These are phyloP conservation scores for Barnettozyma sucrosica DNA, from an alignment of 805 yeast species.

Conservation along the genomic window DNA sequence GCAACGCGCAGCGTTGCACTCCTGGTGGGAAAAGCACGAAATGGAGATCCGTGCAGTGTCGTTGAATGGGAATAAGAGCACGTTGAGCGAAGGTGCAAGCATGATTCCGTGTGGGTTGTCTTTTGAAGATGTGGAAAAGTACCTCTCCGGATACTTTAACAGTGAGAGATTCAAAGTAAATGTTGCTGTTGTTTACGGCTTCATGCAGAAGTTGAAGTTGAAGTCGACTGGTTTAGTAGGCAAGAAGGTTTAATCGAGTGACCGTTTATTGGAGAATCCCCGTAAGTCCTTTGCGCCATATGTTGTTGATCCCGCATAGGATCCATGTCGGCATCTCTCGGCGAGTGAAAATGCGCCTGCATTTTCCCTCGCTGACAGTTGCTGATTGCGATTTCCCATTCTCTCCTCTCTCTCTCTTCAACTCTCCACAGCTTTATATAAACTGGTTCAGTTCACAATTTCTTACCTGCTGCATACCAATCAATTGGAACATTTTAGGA, in stretches of 20 bases:
- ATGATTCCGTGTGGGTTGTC: conserved; percentile 2
- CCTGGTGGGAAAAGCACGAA: background rate
- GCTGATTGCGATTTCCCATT: background rate
- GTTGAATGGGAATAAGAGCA: background rate
- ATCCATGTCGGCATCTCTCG: background rate
- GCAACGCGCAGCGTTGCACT: background rate
- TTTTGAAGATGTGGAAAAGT: background rate
- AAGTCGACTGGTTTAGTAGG: background rate
- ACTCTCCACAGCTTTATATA: background rate
- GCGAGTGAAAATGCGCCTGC: background rate
- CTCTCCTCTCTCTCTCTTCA: too few relatives aligned
- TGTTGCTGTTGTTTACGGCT: background rate
- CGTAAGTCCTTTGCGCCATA: too few relatives aligned
- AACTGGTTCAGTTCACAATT: too few relatives aligned
- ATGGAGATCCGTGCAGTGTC: background rate
- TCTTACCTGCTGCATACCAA: too few relatives aligned
- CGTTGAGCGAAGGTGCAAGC: background rate
- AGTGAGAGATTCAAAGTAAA: conserved; percentile 6
- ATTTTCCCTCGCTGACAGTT: background rate
- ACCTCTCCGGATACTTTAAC: background rate
- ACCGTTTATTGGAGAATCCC: too few relatives aligned
- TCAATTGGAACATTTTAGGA: background rate
- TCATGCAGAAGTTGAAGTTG: background rate
- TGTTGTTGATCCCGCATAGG: too few relatives aligned
- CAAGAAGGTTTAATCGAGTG: background rate